Evolutionary conservation across 371 early-diverging fungal species (phyloP).

Genomic region (Phascolomyces articulosus): DNA sequence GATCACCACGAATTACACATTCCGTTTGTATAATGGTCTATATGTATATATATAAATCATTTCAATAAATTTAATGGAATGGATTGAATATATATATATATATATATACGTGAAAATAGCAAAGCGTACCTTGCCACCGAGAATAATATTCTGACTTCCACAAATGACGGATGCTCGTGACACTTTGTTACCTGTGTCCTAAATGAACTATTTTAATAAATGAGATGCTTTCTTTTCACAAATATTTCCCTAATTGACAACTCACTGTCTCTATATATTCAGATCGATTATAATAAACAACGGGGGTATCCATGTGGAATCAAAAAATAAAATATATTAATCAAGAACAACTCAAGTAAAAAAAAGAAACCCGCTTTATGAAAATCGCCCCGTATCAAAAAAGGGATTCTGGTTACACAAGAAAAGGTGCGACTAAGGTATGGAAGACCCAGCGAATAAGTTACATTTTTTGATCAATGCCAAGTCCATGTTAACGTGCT

Average conservation of each 20-base stretch:
- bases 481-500: no score
- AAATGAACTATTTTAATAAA: conserved; percentile 6
- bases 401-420: no score
- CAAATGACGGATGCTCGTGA: conserved; percentile 88
- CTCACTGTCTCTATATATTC: conserved; percentile 88
- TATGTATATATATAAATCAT: neutral
- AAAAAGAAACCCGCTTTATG: neutral
- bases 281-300: conserved; percentile 64
- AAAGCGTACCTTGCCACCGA: conserved; percentile 87
- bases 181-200: conserved; percentile 96
- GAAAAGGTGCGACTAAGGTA: no score
- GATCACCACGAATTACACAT: conserved; percentile 92
- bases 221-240: neutral
- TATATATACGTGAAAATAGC: no score
- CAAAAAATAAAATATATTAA: neutral
- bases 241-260: neutral
- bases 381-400: no score
- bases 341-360: conserved; percentile 1
- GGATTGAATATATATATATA: no score
- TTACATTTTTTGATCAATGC: no score
- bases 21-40: conserved; percentile 92
- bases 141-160: conserved; percentile 94
- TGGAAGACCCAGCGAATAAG: no score
- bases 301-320: conserved; percentile 70
- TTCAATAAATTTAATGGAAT: no score